Conservation (phyloP, 208 protist genomes). For the Wallacemonas collosoma region DNA sequence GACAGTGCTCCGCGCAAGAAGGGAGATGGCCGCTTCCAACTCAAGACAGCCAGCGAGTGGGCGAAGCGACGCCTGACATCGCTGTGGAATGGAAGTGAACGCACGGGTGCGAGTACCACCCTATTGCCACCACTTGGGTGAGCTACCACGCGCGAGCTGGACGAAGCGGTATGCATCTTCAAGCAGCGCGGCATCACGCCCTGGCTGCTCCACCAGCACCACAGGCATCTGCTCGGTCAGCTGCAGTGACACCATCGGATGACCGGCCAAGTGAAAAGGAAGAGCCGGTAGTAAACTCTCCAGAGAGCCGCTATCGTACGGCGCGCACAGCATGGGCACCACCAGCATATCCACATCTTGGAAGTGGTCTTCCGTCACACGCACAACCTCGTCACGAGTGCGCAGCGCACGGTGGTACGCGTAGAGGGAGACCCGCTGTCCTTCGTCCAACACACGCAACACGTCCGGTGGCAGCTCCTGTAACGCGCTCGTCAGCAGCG, state of each 20-base stretch:
- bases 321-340: slow-evolving; percentile 73
- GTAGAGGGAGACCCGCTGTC: slow-evolving; percentile 44
- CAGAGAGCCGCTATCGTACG: slow-evolving; percentile 71
- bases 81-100: no score
- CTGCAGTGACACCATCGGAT: slow-evolving; percentile 84
- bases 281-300: slow-evolving; percentile 63
- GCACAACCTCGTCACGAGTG: slow-evolving; percentile 78
- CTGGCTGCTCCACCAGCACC: slow-evolving; percentile 75
- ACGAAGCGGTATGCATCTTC: slow-evolving; percentile 82
- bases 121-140: slow-evolving; percentile 66
- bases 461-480: slow-evolving; percentile 70
- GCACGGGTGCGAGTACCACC: no score
- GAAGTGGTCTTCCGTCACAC: slow-evolving; percentile 82
- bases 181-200: slow-evolving; percentile 81
- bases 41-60: no score
- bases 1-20: no score
- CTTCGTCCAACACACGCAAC: slow-evolving; percentile 52
- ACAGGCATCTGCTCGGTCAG: slow-evolving; percentile 67
- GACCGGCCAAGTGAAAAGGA: slow-evolving; percentile 81
- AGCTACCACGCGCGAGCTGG: slow-evolving; percentile 78
- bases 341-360: slow-evolving; percentile 82
- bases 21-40: no score
- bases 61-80: no score
- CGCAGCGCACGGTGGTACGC: slow-evolving; percentile 81
- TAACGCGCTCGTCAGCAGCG: slow-evolving; percentile 38